Base-by-base conservation (phyloP, 139 green algal genomes). In the Auxenochlorella pyrenoidosa region DNA sequence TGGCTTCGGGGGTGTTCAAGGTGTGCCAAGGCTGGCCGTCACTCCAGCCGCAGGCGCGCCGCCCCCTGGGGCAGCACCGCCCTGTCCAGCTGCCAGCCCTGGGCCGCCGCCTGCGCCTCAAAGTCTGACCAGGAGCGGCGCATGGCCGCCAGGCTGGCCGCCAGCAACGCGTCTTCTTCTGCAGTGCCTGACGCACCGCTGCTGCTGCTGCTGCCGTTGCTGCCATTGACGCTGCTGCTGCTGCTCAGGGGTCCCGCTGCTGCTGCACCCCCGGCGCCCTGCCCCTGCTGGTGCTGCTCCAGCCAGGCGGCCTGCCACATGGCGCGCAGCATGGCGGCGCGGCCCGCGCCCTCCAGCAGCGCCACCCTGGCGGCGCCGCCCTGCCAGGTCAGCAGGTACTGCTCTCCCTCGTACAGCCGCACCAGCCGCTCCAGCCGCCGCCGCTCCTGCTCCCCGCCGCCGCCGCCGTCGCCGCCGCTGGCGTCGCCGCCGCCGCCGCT, bases 261-360 rank as follows among this genome's bases (percentile, higher is more conserved):
- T 43, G 79, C 79, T 41, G 38, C n/a, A n/a, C n/a, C n/a, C n/a
- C 47, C 13, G 24, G 43, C 30, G 36, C 12, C 43, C 26, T 32
- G 30, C 40, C 75, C 3, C 75, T 65, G 30, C 43, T 79, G 51
- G 54, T 92, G 68, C 19, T 38, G 36, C 43, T 96, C 82, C 80
- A 96, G 88, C 94, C 94, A 96, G 38, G 92, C 91, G 5, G 93
- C 93, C 88, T 96, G 94, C 89, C 87, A 94, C 54, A 96, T 44
- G 8, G 94, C 93, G 22, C 89, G 75, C 71, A 96, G 71, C 47
- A 86, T 22, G 63, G 91, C 92, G 28, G 24, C 44, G 1, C 41
- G 66, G 1, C 24, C 22, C 13, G 88, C 85, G 0, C 44, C 82
- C 36, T 94, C 84, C 87, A 93, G 89, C 30, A 97, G 71, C 60